Percentiles rank a stretch among this genome's conserved stretches.
Conservation (phyloP, 140 eudicot species). For the Cichorium intybus region DNA sequence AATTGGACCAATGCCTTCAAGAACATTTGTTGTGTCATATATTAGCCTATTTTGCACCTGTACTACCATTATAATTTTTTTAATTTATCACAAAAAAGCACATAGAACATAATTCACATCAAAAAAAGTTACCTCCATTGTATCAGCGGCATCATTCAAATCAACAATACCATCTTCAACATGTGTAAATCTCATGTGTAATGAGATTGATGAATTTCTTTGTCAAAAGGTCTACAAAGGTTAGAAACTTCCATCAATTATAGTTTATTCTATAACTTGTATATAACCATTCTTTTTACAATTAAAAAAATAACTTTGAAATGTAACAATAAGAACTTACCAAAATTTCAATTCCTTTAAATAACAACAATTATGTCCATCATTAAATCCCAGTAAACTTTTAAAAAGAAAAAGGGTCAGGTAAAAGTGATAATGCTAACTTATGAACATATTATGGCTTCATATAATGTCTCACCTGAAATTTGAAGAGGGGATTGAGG, state of each 20-base stretch:
- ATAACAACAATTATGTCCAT: no score
- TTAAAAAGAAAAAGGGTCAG: conserved; percentile 68
- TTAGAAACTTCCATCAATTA: neutral
- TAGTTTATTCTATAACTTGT: no score
- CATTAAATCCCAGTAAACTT: no score
- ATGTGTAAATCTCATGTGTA: no score
- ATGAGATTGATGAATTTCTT: conserved; percentile 65
- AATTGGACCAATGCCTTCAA: no score
- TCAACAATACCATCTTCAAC: conserved; percentile 89
- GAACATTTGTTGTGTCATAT: conserved; percentile 82
- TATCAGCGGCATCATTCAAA: no score
- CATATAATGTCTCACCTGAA: no score
- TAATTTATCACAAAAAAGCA: neutral
- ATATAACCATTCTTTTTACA: neutral
- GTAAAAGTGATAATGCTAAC: no score
- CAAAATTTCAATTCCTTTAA: no score
- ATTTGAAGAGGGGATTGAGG: no score
- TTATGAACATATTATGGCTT: no score
- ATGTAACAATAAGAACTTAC: conserved; percentile 23
- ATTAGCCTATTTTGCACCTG: conserved; percentile 87
- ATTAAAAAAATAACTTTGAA: neutral
- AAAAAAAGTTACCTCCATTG: no score
- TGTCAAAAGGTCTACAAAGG: conserved; percentile 56
- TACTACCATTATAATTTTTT: neutral
- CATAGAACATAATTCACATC: conserved; percentile 42